phyloP scores from a whole-genome alignment of 108 stramenopile genomes.

The Skeletonema marinoi region DNA sequence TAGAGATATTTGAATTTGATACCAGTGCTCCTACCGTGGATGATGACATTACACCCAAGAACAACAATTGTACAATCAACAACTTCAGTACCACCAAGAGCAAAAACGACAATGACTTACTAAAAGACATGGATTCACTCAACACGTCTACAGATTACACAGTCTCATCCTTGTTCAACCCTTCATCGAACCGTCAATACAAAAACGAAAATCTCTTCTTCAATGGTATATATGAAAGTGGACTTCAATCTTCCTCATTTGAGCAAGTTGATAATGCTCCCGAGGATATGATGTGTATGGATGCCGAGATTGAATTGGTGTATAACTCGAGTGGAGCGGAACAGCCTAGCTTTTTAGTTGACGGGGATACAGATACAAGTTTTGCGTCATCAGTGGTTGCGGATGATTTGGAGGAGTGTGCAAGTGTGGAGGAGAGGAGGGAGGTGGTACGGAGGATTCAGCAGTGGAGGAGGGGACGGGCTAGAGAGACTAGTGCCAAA shows the following conservation, averaged over 20 bases:
- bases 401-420: slow-evolving; percentile 1
- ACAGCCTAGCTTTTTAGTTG: too few species aligned
- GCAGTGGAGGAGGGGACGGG: slow-evolving; percentile 26
- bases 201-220: slow-evolving; percentile 36
- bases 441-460: slow-evolving; percentile 35
- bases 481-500: slow-evolving; percentile 11
- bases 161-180: not conserved
- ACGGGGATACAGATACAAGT: not conserved
- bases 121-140: too few species aligned
- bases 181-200: slow-evolving; percentile 7
- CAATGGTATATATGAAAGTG: slow-evolving; percentile 42
- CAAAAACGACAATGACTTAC: not conserved
- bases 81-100: not conserved
- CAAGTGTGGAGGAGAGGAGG: slow-evolving; percentile 15
- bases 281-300: slow-evolving; percentile 23
- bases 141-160: too few species aligned
- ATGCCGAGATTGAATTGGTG: slow-evolving; percentile 45
- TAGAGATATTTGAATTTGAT: too few species aligned
- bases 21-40: too few species aligned
- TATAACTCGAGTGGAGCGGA: slow-evolving; percentile 5
- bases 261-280: slow-evolving; percentile 34
- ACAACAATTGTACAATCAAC: too few species aligned
- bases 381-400: not conserved
- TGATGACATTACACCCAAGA: too few species aligned
- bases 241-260: slow-evolving; percentile 35